Percentiles rank a stretch among this genome's conserved stretches.
Conservation (phyloP, 1,284 basidiomycete genomes). For the Quambalaria eucalypti region DNA sequence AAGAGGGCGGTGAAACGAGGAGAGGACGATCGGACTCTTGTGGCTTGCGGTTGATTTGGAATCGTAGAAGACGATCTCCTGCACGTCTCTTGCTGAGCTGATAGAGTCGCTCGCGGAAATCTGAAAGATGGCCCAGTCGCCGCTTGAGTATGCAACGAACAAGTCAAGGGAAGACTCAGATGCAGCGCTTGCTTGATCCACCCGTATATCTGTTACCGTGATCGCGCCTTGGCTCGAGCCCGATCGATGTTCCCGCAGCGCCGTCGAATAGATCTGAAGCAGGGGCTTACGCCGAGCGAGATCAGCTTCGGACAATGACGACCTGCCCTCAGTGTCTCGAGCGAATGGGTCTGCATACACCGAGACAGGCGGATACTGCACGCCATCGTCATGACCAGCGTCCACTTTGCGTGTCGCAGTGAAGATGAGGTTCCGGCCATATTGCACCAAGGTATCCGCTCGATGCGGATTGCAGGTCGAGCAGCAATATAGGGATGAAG, state of each 20-base stretch:
- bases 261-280: background rate
- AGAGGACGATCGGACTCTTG: constrained; percentile 9
- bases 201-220: constrained; percentile 1
- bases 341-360: no score
- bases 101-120: background rate
- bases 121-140: constrained; percentile 33
- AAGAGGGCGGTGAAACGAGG: constrained; percentile 25
- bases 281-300: background rate
- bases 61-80: constrained; percentile 7
- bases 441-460: constrained; percentile 11
- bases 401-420: background rate
- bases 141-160: constrained; percentile 34
- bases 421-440: constrained; percentile 14
- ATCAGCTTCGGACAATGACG: background rate
- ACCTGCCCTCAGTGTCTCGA: no score
- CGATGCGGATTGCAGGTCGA: background rate
- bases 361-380: background rate
- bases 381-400: background rate
- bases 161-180: constrained; percentile 5
- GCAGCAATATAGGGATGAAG: background rate
- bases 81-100: background rate
- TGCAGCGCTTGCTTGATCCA: background rate
- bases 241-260: background rate
- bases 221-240: background rate
- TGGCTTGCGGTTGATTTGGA: background rate